Percentiles rank a stretch among this genome's conserved stretches.
Conservation (phyloP, 2,329 filamentous ascomycete species). For the Raffaelea albimanens region DNA sequence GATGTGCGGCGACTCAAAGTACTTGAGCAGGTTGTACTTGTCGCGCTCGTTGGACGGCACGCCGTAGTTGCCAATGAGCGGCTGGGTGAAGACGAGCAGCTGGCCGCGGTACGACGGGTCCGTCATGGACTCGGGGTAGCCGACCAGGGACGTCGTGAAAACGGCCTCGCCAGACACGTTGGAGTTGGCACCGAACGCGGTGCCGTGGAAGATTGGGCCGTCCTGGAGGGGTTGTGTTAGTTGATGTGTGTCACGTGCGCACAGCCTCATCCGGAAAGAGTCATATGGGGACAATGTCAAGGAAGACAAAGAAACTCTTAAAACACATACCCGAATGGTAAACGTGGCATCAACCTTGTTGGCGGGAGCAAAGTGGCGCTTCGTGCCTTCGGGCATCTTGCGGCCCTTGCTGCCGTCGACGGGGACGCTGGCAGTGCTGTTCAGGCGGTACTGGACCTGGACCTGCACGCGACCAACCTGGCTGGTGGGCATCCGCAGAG, state of each 20-base stretch:
- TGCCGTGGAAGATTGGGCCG: constrained; percentile 92
- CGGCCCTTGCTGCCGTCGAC: constrained; percentile 62
- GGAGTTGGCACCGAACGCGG: constrained; percentile 89
- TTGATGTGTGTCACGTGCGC: background rate
- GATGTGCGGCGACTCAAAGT: constrained; percentile 97
- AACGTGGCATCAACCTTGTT: constrained; percentile 73
- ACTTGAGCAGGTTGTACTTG: constrained; percentile 82
- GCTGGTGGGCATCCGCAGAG: constrained; percentile 20
- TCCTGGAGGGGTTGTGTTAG: constrained; percentile 42
- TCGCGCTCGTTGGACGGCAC: constrained; percentile 82
- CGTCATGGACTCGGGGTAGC: constrained; percentile 92
- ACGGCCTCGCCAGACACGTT: constrained; percentile 98
- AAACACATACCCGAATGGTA: constrained; percentile 67
- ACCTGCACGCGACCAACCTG: constrained; percentile 16
- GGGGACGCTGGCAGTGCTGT: constrained; percentile 28
- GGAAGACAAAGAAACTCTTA: background rate
- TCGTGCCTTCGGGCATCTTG: constrained; percentile 49
- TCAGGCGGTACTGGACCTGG: constrained; percentile 24
- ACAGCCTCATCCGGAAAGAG: background rate
- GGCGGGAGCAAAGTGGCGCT: constrained; percentile 53
- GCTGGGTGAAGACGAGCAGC: constrained; percentile 97
- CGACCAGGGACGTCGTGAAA: constrained; percentile 95
- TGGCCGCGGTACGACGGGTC: constrained; percentile 85
- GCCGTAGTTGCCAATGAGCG: constrained; percentile 96
- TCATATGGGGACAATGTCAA: background rate